phyloP scores from a whole-genome alignment of 495 filamentous ascomycete genomes.

The Hypoxylon fragiforme region DNA sequence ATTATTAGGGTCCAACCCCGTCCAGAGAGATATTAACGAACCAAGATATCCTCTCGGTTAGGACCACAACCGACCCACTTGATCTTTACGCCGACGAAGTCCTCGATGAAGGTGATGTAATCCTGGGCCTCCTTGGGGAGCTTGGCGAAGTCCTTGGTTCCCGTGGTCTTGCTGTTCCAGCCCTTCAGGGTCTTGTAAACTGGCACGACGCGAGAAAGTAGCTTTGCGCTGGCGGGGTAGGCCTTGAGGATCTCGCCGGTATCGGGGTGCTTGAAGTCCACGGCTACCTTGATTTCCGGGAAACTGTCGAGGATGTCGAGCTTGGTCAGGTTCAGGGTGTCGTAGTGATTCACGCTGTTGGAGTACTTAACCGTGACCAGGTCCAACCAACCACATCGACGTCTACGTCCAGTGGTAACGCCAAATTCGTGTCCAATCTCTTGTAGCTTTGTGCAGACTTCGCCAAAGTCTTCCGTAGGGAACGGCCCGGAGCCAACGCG shows the following conservation, averaged over 20 bases:
- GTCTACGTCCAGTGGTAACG: slow-evolving; percentile 79
- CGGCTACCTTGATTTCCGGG: slow-evolving; percentile 75
- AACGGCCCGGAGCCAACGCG: slow-evolving; percentile 82
- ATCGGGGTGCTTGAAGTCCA: slow-evolving; percentile 63
- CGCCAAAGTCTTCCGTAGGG: slow-evolving; percentile 77
- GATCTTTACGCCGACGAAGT: slow-evolving; percentile 69
- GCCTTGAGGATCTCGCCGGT: slow-evolving; percentile 38
- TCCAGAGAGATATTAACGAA: no score
- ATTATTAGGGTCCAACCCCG: no score
- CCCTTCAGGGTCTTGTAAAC: slow-evolving; percentile 76
- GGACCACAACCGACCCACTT: slow-evolving; percentile 83
- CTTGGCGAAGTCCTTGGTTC: slow-evolving; percentile 51
- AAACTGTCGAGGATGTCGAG: slow-evolving; percentile 87
- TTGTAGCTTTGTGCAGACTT: slow-evolving; percentile 48
- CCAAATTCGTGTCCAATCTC: slow-evolving; percentile 58
- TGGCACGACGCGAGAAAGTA: slow-evolving; percentile 52
- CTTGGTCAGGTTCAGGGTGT: slow-evolving; percentile 20
- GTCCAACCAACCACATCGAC: slow-evolving; percentile 90
- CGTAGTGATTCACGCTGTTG: slow-evolving; percentile 69
- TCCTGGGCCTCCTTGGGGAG: slow-evolving; percentile 73
- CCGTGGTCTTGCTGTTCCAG: slow-evolving; percentile 71
- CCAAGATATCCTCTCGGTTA: slow-evolving; percentile 56
- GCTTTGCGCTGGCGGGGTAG: slow-evolving; percentile 44
- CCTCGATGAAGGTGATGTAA: slow-evolving; percentile 74
- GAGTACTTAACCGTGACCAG: slow-evolving; percentile 84